Base-by-base conservation (phyloP, 2,329 filamentous ascomycete species). In the Metarhizium robertsii region DNA sequence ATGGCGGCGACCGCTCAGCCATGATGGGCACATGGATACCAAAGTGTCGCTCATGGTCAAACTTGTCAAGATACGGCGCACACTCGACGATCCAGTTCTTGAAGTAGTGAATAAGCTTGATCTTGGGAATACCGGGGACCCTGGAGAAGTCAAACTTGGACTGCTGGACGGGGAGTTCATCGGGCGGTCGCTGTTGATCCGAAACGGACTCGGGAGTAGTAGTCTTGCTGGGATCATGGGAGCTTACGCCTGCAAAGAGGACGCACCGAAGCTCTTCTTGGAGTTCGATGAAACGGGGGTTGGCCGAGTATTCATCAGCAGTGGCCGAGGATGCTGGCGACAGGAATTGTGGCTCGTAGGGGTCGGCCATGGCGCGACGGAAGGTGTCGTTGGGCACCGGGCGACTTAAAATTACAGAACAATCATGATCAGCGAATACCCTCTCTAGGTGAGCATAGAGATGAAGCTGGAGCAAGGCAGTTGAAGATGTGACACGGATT, bases 51-150 rank as follows among this genome's bases (percentile, higher is more conserved):
- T 75, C 67, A 32, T 71, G 69, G 56, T 83, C 79, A 53, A 81
- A 81, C 65, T 80, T 83, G 60, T 83, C 80, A 3, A 83, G 58
- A 30, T 66, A 64, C 1, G 67, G 73, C 3, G 78, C 78, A 45
- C 80, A 74, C 55, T 80, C 73, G 1, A 74, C 73, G 25, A 81
- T 73, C 64, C 79, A 82, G 48, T 79, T 75, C 46, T 75, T 73
- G 40, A 78, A 61, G 52, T 74, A 76, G 36, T 56, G 60, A 52
- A 60, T 61, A 45, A 61, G 60, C 53, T 51, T 60, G 46, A 61
- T 65, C 53, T 59, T 61, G 2, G 65, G 66, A 8, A 69, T 63
- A 25, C 18, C 47, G 2, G 60, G 62, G 14, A 66, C 62, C 11
- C 61, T 59, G 2, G 64, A 60, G 32, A 66, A 66, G 57, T 66